Conservation (phyloP, 1,284 basidiomycete species). For the Hypsizygus ulmarius region DNA sequence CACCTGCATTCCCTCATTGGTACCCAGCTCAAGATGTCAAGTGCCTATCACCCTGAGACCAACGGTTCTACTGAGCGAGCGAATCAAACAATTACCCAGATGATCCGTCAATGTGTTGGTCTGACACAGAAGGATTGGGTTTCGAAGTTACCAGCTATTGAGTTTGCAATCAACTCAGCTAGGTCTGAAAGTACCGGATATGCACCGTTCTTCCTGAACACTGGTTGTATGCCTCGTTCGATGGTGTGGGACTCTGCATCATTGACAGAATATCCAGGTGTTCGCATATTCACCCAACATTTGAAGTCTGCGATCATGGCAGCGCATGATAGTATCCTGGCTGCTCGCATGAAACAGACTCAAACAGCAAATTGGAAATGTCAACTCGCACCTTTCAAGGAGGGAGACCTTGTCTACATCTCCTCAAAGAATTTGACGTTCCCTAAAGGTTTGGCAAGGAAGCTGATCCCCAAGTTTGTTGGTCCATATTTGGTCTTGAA, state of each 20-base stretch:
- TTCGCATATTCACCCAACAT: constrained; percentile 25
- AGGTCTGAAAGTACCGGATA: constrained; percentile 27
- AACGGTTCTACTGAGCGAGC: constrained; percentile 40
- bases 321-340: constrained; percentile 34
- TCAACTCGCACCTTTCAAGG: constrained; percentile 6
- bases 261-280: constrained; percentile 25
- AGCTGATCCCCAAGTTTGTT: constrained; percentile 4
- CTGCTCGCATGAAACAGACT: constrained; percentile 27
- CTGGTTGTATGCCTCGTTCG: constrained; percentile 23
- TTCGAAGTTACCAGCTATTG: constrained; percentile 31
- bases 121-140: constrained; percentile 39
- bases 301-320: constrained; percentile 26
- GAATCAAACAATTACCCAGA: constrained; percentile 38
- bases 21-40: constrained; percentile 36
- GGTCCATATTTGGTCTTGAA: constrained; percentile 5
- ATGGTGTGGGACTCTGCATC: constrained; percentile 24
- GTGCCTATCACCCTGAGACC: constrained; percentile 43
- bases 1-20: constrained; percentile 28
- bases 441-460: constrained; percentile 8
- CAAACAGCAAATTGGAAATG: constrained; percentile 8
- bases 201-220: constrained; percentile 34
- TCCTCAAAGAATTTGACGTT: constrained; percentile 16
- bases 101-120: constrained; percentile 33
- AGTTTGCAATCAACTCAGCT: constrained; percentile 29
- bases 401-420: constrained; percentile 13